Conservation (phyloP, 768 basidiomycete species). For the Boletus rubropictus region DNA sequence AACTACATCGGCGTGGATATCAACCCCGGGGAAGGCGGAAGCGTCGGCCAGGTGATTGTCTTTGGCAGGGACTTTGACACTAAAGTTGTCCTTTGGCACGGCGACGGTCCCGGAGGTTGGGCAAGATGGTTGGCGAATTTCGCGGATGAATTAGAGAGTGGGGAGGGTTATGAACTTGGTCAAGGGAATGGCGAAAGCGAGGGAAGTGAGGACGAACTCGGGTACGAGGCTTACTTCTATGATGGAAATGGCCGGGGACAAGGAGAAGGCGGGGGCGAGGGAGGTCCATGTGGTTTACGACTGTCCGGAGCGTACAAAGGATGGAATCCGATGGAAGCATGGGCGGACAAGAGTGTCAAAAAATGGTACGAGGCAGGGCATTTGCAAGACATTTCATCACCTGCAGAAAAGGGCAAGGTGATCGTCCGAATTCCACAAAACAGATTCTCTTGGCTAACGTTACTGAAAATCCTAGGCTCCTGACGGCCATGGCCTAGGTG, state of each 20-base stretch:
- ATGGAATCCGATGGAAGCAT: constrained; percentile 90
- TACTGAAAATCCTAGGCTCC: constrained; percentile 29
- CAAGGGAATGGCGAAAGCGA: constrained; percentile 51
- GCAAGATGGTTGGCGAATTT: constrained; percentile 89
- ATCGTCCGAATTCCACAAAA: constrained; percentile 13
- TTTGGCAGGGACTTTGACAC: constrained; percentile 99
- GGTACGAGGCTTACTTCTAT: constrained; percentile 84
- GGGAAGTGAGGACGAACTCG: constrained; percentile 76
- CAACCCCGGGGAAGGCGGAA: constrained; percentile 72
- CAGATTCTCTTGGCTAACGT: constrained; percentile 14
- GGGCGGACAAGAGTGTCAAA: constrained; percentile 84
- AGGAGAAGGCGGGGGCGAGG: constrained; percentile 74
- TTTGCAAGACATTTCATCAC: constrained; percentile 43
- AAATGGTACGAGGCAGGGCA: constrained; percentile 82
- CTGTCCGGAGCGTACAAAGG: constrained; percentile 84
- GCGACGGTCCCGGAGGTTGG: constrained; percentile 90
- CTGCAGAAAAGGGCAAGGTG: constrained; percentile 46
- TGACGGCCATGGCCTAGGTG: constrained; percentile 42
- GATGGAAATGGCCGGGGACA: constrained; percentile 72
- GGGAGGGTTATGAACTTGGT: constrained; percentile 84
- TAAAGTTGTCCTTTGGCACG: constrained; percentile 91
- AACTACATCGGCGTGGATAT: constrained; percentile 97
- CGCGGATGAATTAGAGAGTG: constrained; percentile 86
- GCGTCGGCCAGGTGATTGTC: constrained; percentile 89
- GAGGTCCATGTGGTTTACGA: constrained; percentile 63